These are phyloP conservation scores for Striga hermonthica DNA, from an alignment of 305 asterid genomes.

Conservation along the genomic window DNA sequence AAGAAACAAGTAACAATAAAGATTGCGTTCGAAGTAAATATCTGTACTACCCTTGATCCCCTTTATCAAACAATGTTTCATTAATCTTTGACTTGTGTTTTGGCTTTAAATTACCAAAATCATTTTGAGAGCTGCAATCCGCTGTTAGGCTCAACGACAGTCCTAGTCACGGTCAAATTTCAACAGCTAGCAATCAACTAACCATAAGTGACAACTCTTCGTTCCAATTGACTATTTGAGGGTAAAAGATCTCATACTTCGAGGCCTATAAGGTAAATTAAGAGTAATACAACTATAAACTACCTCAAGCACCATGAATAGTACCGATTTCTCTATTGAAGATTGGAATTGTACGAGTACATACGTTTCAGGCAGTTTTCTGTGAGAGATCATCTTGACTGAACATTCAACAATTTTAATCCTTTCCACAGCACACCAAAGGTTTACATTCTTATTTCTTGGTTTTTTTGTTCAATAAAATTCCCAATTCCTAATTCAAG, in stretches of 20 bases:
- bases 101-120: conserved; percentile 13
- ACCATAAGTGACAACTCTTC: too few relatives aligned
- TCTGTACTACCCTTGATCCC: neutral
- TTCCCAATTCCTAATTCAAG: neutral
- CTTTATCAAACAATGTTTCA: conserved; percentile 12
- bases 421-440: neutral
- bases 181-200: too few relatives aligned
- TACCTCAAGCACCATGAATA: neutral
- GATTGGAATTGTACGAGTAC: neutral
- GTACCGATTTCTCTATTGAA: neutral
- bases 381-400: conserved; percentile 1
- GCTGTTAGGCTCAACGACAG: too few relatives aligned
- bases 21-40: neutral
- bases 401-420: neutral
- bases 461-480: too few relatives aligned
- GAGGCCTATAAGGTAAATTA: too few relatives aligned
- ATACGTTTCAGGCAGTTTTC: neutral
- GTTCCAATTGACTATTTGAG: too few relatives aligned
- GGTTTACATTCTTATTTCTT: neutral
- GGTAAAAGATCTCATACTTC: too few relatives aligned
- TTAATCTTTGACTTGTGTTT: conserved; percentile 6
- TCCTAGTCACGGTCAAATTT: too few relatives aligned
- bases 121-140: too few relatives aligned
- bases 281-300: neutral
- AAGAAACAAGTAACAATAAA: neutral